phyloP scores from a whole-genome alignment of 2,329 filamentous ascomycete genomes.

The Lasiodiplodia theobromae region DNA sequence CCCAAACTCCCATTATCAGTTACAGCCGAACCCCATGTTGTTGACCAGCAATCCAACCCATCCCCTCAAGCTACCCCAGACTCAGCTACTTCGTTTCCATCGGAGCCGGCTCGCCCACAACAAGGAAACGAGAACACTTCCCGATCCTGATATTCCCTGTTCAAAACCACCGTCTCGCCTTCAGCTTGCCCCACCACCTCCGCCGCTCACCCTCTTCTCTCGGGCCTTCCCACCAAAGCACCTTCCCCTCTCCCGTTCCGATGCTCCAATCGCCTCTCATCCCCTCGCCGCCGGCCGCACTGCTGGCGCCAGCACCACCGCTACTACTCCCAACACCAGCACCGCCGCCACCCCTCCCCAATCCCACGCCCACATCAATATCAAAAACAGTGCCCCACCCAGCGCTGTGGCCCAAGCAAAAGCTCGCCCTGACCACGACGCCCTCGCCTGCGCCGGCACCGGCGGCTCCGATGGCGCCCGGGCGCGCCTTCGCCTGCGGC shows the following conservation, averaged over 20 bases:
- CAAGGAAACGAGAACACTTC: no score
- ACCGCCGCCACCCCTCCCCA: background rate
- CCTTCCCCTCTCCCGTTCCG: conserved; percentile 38
- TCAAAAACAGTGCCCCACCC: conserved; percentile 53
- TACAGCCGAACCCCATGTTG: background rate
- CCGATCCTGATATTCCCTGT: no score
- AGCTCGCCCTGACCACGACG: conserved; percentile 54
- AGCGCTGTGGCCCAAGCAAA: conserved; percentile 49
- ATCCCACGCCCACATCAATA: conserved; percentile 52
- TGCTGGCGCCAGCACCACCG: conserved; percentile 52
- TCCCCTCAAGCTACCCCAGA: no score
- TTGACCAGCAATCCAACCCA: background rate
- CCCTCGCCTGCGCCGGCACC: conserved; percentile 34
- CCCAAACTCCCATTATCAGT: background rate
- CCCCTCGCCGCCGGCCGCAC: conserved; percentile 47
- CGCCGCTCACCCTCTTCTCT: conserved; percentile 53
- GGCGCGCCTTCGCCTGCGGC: conserved; percentile 48
- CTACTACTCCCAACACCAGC: conserved; percentile 51
- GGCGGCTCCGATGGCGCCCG: conserved; percentile 31
- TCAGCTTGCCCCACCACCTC: conserved; percentile 52
- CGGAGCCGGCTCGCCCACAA: no score
- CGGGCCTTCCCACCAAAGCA: conserved; percentile 51
- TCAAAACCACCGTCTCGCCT: conserved; percentile 54
- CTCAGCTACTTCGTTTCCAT: no score
- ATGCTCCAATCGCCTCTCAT: conserved; percentile 48